Evolutionary conservation across 495 filamentous ascomycete species (phyloP).

Genomic region (Penicillium samsonianum): DNA sequence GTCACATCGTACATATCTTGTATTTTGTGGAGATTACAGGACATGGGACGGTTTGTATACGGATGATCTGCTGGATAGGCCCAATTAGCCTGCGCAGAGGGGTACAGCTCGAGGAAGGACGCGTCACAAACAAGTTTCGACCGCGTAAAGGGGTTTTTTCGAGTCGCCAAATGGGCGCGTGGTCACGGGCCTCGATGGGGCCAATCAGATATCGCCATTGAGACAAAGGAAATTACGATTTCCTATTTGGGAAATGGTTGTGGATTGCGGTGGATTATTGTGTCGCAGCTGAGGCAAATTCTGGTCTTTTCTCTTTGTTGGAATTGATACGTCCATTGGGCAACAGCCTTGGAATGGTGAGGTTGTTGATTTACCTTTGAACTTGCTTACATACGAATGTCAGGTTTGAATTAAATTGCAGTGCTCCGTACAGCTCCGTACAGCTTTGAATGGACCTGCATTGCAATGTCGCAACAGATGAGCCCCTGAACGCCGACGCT

Average conservation of each 20-base stretch:
- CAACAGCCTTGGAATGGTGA: background rate
- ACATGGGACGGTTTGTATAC: constrained; percentile 2
- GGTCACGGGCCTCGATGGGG: constrained; percentile 34
- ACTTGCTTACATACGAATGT: background rate
- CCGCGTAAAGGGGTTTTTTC: constrained; percentile 39
- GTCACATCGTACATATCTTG: background rate
- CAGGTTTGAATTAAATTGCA: background rate
- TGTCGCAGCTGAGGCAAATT: background rate
- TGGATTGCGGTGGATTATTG: background rate
- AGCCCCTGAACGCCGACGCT: constrained; percentile 11
- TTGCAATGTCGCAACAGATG: constrained; percentile 1
- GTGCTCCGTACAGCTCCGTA: background rate
- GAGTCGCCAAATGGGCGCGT: constrained; percentile 45
- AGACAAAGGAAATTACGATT: constrained; percentile 11
- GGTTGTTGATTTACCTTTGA: background rate
- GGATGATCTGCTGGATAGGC: constrained; percentile 8
- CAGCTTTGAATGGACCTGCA: constrained; percentile 4
- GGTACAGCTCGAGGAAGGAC: constrained; percentile 15
- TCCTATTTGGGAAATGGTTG: constrained; percentile 2
- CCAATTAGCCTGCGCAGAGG: constrained; percentile 19
- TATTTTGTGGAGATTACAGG: constrained; percentile 12
- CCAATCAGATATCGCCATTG: constrained; percentile 22
- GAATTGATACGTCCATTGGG: background rate
- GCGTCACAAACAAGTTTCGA: constrained; percentile 38
- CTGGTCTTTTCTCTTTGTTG: background rate